These are phyloP conservation scores for Trichoderma sp. DNA, from an alignment of 2,329 filamentous ascomycete genomes.

Conservation along the genomic window DNA sequence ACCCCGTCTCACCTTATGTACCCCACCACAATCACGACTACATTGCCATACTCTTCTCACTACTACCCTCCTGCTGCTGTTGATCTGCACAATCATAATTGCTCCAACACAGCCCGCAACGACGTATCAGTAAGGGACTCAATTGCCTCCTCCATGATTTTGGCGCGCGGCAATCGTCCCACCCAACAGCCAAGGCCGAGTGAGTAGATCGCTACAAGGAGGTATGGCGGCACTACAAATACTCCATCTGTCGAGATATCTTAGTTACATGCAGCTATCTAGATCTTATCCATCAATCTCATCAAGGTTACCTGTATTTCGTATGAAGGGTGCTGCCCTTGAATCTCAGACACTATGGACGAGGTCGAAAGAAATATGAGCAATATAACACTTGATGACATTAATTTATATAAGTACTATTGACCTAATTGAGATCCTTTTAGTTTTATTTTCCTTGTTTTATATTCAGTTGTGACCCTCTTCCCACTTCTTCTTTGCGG, in stretches of 20 bases:
- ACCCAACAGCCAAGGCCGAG: not conserved
- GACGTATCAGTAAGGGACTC: not conserved
- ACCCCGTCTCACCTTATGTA: not conserved
- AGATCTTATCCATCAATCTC: not conserved
- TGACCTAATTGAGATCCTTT: not conserved
- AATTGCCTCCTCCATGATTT: not conserved
- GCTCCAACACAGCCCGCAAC: not conserved
- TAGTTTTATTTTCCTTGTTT: conserved; percentile 6
- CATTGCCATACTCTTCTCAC: not conserved
- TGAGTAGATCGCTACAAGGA: not conserved
- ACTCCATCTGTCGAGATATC: not conserved
- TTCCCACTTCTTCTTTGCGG: conserved; percentile 56
- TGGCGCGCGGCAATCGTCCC: not conserved
- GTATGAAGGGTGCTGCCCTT: too few relatives aligned
- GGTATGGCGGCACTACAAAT: not conserved
- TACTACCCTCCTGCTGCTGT: not conserved
- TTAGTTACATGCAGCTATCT: not conserved
- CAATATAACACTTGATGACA: not conserved
- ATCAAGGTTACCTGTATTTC: not conserved
- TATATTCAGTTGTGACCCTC: conserved; percentile 38
- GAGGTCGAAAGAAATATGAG: not conserved
- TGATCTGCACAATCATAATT: not conserved
- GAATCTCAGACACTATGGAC: too few relatives aligned
- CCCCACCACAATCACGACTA: not conserved
- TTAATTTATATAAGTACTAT: not conserved